phyloP scores from a whole-genome alignment of 2,329 filamentous ascomycete genomes.

The Phoma herbarum region DNA sequence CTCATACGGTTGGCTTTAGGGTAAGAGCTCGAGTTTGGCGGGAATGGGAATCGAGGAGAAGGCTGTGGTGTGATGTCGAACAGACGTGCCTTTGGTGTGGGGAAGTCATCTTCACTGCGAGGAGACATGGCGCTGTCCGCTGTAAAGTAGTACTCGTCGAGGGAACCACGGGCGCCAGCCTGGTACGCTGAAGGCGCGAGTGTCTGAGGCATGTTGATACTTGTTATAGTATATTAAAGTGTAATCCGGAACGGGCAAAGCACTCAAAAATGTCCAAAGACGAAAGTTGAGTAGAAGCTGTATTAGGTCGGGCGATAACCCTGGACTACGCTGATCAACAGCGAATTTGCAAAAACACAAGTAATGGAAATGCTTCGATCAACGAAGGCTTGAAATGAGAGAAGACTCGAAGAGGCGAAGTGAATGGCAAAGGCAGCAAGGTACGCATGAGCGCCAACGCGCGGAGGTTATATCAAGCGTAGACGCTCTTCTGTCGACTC shows the following conservation, averaged over 20 bases:
- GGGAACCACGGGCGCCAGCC: conserved; percentile 64
- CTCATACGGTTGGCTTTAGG: conserved; percentile 70
- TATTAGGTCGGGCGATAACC: conserved; percentile 51
- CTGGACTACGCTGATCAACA: conserved; percentile 55
- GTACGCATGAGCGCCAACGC: conserved; percentile 39
- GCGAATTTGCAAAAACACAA: conserved; percentile 36
- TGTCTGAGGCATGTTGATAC: conserved; percentile 57
- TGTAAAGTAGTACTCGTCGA: conserved; percentile 61
- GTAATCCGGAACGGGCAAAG: conserved; percentile 25
- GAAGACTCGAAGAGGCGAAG: conserved; percentile 46
- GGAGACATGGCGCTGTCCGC: conserved; percentile 53
- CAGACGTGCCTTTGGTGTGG: conserved; percentile 73
- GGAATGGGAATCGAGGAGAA: conserved; percentile 62
- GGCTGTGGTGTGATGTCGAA: conserved; percentile 61
- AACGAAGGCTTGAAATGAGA: conserved; percentile 52
- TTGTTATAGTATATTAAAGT: conserved; percentile 41
- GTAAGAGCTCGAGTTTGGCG: conserved; percentile 44
- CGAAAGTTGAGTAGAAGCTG: conserved; percentile 34
- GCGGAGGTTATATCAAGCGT: conserved; percentile 48
- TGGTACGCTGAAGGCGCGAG: conserved; percentile 61
- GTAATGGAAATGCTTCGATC: conserved; percentile 55
- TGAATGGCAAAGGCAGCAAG: conserved; percentile 43
- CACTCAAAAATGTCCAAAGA: conserved; percentile 30
- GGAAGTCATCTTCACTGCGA: conserved; percentile 67
- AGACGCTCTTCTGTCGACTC: conserved; percentile 41